Evolutionary conservation across 176 grass and related monocot genomes (phyloP), one percentile per base, ranked within the genome.

Genomic region (Juncus effusus): DNA sequence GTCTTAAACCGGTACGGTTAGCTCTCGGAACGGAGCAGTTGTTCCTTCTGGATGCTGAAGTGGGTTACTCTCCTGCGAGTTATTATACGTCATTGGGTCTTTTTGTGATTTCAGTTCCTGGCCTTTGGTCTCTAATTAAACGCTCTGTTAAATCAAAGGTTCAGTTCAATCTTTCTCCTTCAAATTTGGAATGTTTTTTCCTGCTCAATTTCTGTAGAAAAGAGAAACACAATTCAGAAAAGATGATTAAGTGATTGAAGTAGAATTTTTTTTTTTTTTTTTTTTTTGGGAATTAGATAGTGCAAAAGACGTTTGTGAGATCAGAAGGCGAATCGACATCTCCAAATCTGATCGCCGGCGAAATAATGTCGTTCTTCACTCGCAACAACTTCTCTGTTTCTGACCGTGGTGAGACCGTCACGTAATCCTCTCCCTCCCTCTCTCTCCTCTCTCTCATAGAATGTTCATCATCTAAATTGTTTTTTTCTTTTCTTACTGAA

Each of bases 61-160:
- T 84, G 7, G 93, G 93, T 7, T 97, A 97, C 77, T 97, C 93
- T 61, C 93, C 77, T 62, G 93, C 88, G 3, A 97, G 93, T 82
- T 97, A 97, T 81, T 97, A 92, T 72, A 97, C 93, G 3, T 97
- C 93, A 5, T 74, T 97, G 63, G 93, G 93, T 42, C 88, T 97
- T 28, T 97, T 97, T 68, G 93, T 97, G n/a, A 90, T 97, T 35
- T 97, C 93, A 4, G 93, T 97, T 1, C 93, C 93, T 38, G 93
- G 93, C 5, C 63, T 97, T 42, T 97, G 93, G 93, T 97, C 93
- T 13, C 93, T 97, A 59, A 97, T 97, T 57, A 97, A 97, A 68
- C 93, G 88, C 80, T 97, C 93, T 47, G 93, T 97, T 78, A 97
- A 97, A 74, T 97, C 93, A 73, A 97, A 97, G 93, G 93, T 97